These are phyloP conservation scores for Apiotrichum porosum DNA, from an alignment of 1,284 basidiomycete species.

Conservation along the genomic window DNA sequence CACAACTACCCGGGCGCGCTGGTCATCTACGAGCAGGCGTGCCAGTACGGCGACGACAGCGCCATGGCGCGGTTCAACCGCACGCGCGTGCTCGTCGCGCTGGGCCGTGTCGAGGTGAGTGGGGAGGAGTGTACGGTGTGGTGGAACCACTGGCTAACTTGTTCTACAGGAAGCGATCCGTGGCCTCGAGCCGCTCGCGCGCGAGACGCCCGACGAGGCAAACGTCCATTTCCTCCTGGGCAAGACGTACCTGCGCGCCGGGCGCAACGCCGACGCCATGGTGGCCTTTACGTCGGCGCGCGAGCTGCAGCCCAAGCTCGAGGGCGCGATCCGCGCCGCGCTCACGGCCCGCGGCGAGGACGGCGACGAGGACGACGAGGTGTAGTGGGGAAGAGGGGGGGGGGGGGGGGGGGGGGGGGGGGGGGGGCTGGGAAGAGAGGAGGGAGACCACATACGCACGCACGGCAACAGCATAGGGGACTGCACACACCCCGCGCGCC, in stretches of 20 bases:
- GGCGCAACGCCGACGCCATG: conserved; percentile 70
- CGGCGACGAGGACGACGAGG: conserved; percentile 55
- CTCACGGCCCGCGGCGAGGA: conserved; percentile 37
- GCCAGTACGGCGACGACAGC: conserved; percentile 65
- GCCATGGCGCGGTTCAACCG: conserved; percentile 84
- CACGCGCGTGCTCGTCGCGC: conserved; percentile 76
- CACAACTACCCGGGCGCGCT: conserved; percentile 69
- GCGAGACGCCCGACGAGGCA: conserved; percentile 74
- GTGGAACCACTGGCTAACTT: neutral
- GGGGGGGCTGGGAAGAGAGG: no score
- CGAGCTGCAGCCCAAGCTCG: conserved; percentile 58
- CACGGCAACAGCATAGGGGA: no score
- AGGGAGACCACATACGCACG: no score
- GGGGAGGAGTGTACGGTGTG: neutral
- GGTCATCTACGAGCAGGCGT: conserved; percentile 71
- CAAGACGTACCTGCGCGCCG: conserved; percentile 74
- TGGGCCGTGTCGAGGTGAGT: conserved; percentile 74
- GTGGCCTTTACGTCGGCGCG: conserved; percentile 78
- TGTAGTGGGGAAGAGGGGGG: neutral
- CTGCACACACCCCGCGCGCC: no score
- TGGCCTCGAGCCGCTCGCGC: conserved; percentile 71
- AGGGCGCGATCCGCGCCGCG: conserved; percentile 42
- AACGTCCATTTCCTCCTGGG: conserved; percentile 94
- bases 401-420: neutral
- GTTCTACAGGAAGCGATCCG: conserved; percentile 64